A percentile compares a stretch with the other conserved stretches of the same genome.
Conservation (phyloP, 257 asterid species). For the Nicotiana attenuata region DNA sequence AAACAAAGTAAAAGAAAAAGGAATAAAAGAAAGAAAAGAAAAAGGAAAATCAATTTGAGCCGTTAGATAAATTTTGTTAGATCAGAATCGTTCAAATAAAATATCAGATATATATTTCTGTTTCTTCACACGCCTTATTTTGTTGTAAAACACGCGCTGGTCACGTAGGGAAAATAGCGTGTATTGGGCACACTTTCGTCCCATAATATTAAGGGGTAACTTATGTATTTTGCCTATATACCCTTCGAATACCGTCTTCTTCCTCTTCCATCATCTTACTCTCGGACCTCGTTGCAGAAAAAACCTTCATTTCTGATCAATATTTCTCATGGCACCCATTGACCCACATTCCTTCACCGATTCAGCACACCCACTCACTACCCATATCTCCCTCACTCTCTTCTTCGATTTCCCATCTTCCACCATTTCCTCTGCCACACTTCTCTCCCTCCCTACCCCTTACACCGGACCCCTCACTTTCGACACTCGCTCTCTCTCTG, state of each 20-base stretch:
- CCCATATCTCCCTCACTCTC: constrained; percentile 72
- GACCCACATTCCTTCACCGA: constrained; percentile 91
- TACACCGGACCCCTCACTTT: constrained; percentile 58
- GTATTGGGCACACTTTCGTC: no score
- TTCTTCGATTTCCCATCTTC: constrained; percentile 81
- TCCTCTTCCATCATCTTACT: not conserved
- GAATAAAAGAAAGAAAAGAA: no score
- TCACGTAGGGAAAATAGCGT: no score
- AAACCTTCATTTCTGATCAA: not conserved
- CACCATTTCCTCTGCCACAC: constrained; percentile 65
- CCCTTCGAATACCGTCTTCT: not conserved
- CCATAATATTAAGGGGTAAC: no score
- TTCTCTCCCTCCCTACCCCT: constrained; percentile 58
- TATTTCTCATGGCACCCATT: constrained; percentile 52
- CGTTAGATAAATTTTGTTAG: no score
- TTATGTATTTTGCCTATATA: no score
- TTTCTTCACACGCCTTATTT: no score
- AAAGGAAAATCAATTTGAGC: no score
- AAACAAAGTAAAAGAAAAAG: no score
- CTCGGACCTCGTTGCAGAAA: not conserved
- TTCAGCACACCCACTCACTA: constrained; percentile 73
- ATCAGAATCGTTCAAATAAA: no score
- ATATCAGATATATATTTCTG: no score
- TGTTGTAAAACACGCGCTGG: no score
- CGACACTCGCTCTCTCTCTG: constrained; percentile 70